Evolutionary conservation across 805 yeast genomes (phyloP), one percentile per base, ranked within the genome.

Genomic region (Zygotorulaspora chibaensis): DNA sequence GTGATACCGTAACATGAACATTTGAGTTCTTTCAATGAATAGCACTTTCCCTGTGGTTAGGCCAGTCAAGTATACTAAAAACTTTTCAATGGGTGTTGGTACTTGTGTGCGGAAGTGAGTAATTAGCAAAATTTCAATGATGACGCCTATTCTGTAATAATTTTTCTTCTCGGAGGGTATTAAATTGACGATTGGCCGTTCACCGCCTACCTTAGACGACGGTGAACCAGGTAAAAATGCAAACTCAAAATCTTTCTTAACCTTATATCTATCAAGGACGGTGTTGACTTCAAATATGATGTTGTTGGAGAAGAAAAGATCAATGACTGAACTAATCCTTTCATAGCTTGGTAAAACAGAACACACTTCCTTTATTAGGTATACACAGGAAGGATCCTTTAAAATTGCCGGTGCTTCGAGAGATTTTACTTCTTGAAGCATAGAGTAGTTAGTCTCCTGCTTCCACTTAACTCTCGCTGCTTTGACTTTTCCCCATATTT

Each of bases 11-110:
- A 63, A 46, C 17, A 63, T 16, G 11, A 63, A 39, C 25, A 54
- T 56, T 36, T 64, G 68, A 4, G 52, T 53, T 13, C 59, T 53
- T 36, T 66, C 69, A 3, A 63, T 29, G 36, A 47, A 63, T 43
- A 51, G 54, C 11, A 48, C 46, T 38, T 66, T 66, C 1, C 57
- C 55, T 9, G 63, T 51, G 7, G 55, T 40, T 15, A 54, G 53
- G 1, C 70, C 70, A 12, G 54, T 46, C 31, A 66, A 37, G 40
- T 42, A 53, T 2, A 54, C 45, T 12, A 55, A 39, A 20, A 63
- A 58, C 12, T 43, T 33, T 18, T 50, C 45, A 6, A 65, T 28
- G 1, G 58, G 33, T 1, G 29, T 31, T 4, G 68, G 69, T 1
- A 54, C 26, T n/a, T 31, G 26, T 11, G 40, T 36, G 26, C 40